phyloP scores from a whole-genome alignment of 2,329 filamentous ascomycete species.

The Knufia fluminis region DNA sequence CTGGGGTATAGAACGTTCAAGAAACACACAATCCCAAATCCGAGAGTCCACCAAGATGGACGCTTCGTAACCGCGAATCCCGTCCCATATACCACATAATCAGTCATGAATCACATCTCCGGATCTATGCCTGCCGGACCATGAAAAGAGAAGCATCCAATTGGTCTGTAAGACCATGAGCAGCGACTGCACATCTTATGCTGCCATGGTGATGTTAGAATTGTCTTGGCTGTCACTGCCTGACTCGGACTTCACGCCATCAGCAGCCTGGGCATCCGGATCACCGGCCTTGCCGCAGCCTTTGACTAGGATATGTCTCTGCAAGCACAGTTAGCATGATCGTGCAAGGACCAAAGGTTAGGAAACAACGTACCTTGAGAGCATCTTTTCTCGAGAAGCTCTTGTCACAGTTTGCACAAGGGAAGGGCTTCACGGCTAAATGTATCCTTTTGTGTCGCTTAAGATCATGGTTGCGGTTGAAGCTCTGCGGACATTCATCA shows the following conservation, averaged over 20 bases:
- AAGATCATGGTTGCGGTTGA: conserved; percentile 91
- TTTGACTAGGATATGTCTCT: conserved; percentile 61
- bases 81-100: not conserved
- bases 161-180: not conserved
- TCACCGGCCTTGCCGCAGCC: conserved; percentile 46
- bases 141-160: not conserved
- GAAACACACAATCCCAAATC: not conserved
- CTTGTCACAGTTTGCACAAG: conserved; percentile 85
- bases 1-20: conserved; percentile 5
- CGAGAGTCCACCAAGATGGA: not conserved
- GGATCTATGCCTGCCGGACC: not conserved
- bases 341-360: conserved; percentile 1
- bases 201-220: not conserved
- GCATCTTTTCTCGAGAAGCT: conserved; percentile 96
- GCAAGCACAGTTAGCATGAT: conserved; percentile 24
- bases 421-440: conserved; percentile 88
- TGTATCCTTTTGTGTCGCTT: conserved; percentile 96
- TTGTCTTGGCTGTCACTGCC: conserved; percentile 15
- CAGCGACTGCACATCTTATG: not conserved
- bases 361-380: conserved; percentile 63
- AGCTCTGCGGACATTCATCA: conserved; percentile 82
- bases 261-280: conserved; percentile 10
- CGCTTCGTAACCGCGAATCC: not conserved
- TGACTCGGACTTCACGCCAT: conserved; percentile 21
- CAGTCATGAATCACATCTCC: conserved; percentile 3